Conservation (phyloP, 2,329 filamentous ascomycete species). For the Paradendryphiella salina region DNA sequence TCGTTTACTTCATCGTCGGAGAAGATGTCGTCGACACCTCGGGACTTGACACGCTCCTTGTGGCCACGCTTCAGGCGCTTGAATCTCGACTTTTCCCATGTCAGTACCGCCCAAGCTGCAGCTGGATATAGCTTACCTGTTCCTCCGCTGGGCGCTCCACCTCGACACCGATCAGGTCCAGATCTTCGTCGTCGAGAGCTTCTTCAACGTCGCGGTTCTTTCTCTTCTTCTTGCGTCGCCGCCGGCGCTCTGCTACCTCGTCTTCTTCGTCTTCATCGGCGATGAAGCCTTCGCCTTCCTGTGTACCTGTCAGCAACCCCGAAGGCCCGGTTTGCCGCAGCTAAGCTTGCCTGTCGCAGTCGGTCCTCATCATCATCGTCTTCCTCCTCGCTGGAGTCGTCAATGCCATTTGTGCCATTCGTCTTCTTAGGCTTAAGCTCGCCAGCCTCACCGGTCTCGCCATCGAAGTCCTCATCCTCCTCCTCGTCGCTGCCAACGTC, state of each 20-base stretch:
- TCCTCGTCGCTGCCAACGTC: slow-evolving; percentile 68
- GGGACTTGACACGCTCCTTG: slow-evolving; percentile 66
- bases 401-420: slow-evolving; percentile 38
- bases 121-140: slow-evolving; percentile 59
- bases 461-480: slow-evolving; percentile 47
- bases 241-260: slow-evolving; percentile 59
- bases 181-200: slow-evolving; percentile 86
- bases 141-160: slow-evolving; percentile 67
- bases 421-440: slow-evolving; percentile 28
- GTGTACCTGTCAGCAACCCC: slow-evolving; percentile 20
- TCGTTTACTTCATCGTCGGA: slow-evolving; percentile 85
- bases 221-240: slow-evolving; percentile 74
- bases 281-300: slow-evolving; percentile 95
- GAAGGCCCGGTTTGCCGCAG: neutral
- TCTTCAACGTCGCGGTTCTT: slow-evolving; percentile 79
- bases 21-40: slow-evolving; percentile 89
- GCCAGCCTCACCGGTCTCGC: slow-evolving; percentile 24
- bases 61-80: slow-evolving; percentile 95
- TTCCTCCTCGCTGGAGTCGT: slow-evolving; percentile 48
- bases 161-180: slow-evolving; percentile 89
- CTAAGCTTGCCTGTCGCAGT: slow-evolving; percentile 35
- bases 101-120: slow-evolving; percentile 18
- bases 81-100: slow-evolving; percentile 71
- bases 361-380: slow-evolving; percentile 48
- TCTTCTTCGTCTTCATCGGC: slow-evolving; percentile 92